Conservation (phyloP, 2,329 filamentous ascomycete species). For the Blastomyces gilchristii region DNA sequence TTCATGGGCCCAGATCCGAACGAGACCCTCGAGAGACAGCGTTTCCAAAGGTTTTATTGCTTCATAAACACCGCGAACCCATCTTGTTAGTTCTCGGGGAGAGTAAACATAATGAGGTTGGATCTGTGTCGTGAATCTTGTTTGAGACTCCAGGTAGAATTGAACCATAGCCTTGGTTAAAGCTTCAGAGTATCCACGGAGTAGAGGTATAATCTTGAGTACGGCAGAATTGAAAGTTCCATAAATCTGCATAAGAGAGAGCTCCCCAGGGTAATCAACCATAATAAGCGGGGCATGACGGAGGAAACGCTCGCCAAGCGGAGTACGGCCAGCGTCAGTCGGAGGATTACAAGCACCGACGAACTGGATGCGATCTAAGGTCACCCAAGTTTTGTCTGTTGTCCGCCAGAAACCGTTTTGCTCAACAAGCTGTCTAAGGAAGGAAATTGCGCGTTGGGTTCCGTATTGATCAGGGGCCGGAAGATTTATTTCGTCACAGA, state of each 20-base stretch:
- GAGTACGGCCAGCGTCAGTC: constrained; percentile 91
- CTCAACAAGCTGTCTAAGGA: constrained; percentile 92
- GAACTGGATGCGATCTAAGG: constrained; percentile 94
- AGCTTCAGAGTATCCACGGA: constrained; percentile 90
- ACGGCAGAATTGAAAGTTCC: constrained; percentile 95
- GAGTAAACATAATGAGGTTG: constrained; percentile 99
- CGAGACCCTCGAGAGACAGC: constrained; percentile 77
- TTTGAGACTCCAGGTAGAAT: constrained; percentile 89
- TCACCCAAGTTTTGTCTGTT: constrained; percentile 95
- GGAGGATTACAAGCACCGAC: constrained; percentile 98
- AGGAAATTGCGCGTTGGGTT: constrained; percentile 93
- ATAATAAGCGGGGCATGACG: constrained; percentile 97
- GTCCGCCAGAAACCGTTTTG: constrained; percentile 99
- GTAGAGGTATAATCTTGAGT: constrained; percentile 86
- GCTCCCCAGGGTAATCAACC: constrained; percentile 97
- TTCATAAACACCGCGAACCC: constrained; percentile 96
- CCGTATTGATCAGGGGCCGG: constrained; percentile 96
- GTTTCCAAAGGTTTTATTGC: constrained; percentile 86
- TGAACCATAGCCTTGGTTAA: constrained; percentile 97
- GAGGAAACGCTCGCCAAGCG: constrained; percentile 85
- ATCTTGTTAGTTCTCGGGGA: constrained; percentile 92
- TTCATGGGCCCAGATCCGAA: constrained; percentile 97
- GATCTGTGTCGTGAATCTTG: constrained; percentile 88
- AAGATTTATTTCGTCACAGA: constrained; percentile 99
- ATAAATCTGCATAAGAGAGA: constrained; percentile 93